Conservation (phyloP, 495 filamentous ascomycete species). For the Penicillium atrosanguineum region DNA sequence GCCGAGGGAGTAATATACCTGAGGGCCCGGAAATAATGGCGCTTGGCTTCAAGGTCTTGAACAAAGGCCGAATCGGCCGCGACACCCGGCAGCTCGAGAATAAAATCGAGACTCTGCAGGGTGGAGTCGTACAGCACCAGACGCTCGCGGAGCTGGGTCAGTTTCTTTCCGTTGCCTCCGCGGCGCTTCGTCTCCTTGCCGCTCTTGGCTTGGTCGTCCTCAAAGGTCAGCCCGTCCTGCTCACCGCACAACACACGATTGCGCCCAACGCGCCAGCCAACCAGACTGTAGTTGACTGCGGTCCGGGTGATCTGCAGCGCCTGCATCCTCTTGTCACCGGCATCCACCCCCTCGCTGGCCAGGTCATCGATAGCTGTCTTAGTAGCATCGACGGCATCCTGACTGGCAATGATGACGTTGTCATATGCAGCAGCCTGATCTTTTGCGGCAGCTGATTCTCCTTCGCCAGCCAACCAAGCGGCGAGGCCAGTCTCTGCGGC, state of each 20-base stretch:
- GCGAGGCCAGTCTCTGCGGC: constrained; percentile 53
- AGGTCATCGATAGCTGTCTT: constrained; percentile 92
- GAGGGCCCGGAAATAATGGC: constrained; percentile 81
- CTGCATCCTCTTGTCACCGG: constrained; percentile 86
- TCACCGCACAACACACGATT: constrained; percentile 84
- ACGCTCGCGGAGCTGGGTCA: constrained; percentile 80
- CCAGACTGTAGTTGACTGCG: constrained; percentile 85
- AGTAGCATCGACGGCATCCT: constrained; percentile 91
- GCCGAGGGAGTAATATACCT: constrained; percentile 51
- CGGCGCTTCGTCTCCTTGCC: constrained; percentile 56
- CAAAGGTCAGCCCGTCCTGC: constrained; percentile 67
- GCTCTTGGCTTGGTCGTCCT: constrained; percentile 50
- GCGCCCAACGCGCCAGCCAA: constrained; percentile 91
- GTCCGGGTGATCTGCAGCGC: constrained; percentile 88
- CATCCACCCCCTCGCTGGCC: constrained; percentile 74
- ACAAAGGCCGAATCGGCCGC: constrained; percentile 80
- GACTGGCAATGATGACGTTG: constrained; percentile 81
- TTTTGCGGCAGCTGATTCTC: constrained; percentile 42
- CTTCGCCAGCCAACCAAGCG: constrained; percentile 38
- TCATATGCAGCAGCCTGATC: constrained; percentile 83
- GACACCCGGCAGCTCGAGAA: constrained; percentile 85
- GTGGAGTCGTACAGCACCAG: constrained; percentile 92
- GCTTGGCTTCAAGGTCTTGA: constrained; percentile 71
- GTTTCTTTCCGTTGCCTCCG: constrained; percentile 61
- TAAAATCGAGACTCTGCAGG: constrained; percentile 82